Evolutionary conservation across 495 filamentous ascomycete species (phyloP).

Genomic region (Viridothelium virens): DNA sequence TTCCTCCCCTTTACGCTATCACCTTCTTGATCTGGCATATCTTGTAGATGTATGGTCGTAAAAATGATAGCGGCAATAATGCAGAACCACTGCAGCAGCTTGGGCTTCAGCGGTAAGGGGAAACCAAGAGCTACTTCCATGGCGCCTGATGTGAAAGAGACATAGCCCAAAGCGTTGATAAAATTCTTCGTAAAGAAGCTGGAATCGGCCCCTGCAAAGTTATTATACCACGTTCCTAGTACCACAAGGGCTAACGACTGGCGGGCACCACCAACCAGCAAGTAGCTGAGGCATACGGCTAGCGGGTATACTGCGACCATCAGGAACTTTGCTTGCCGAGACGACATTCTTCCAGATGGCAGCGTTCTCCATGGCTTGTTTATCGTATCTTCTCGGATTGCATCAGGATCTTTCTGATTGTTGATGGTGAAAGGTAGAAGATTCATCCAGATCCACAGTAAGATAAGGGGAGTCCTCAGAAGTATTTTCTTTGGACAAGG

Average conservation of each 20-base stretch:
- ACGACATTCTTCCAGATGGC: neutral
- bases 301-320: neutral
- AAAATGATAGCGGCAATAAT: neutral
- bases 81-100: neutral
- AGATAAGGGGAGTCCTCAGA: neutral
- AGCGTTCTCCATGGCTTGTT: constrained; percentile 7
- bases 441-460: neutral
- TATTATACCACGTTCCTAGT: neutral
- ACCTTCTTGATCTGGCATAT: neutral
- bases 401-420: neutral
- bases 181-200: neutral
- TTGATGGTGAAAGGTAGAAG: neutral
- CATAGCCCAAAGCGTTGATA: neutral
- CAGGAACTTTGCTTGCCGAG: neutral
- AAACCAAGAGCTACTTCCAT: neutral
- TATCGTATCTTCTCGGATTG: neutral
- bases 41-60: neutral
- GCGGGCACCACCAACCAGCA: neutral
- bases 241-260: neutral
- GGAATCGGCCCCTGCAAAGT: neutral
- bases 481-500: neutral
- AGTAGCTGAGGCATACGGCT: neutral
- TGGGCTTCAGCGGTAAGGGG: neutral
- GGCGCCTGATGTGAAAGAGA: neutral
- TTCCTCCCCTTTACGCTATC: neutral